phyloP scores from a whole-genome alignment of 352 stramenopile genomes.

The Globisporangium irregulare region DNA sequence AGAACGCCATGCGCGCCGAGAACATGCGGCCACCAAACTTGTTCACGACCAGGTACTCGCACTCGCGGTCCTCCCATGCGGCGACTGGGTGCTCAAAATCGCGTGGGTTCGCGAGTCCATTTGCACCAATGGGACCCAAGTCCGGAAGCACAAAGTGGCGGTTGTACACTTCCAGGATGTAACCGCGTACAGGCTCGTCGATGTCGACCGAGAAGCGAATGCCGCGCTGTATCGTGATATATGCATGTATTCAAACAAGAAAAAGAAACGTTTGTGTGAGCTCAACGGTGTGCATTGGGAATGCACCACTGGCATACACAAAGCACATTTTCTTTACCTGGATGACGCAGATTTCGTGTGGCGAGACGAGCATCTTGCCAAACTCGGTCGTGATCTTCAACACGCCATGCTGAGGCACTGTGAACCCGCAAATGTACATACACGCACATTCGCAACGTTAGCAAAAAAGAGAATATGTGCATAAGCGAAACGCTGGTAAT shows the following conservation, averaged over 20 bases:
- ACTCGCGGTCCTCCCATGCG: conserved; percentile 86
- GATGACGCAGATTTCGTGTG: conserved; percentile 94
- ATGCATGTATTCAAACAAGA: background rate
- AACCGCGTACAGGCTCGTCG: conserved; percentile 86
- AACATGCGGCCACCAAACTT: conserved; percentile 93
- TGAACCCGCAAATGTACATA: background rate
- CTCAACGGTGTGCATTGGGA: background rate
- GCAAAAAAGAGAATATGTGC: background rate
- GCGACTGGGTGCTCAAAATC: conserved; percentile 94
- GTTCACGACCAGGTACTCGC: conserved; percentile 67
- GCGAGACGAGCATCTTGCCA: conserved; percentile 80
- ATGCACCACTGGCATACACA: background rate
- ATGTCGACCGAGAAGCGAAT: conserved; percentile 92
- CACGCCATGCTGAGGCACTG: conserved; percentile 88
- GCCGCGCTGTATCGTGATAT: conserved; percentile 50
- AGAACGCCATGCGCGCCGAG: conserved; percentile 76
- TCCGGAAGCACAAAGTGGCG: conserved; percentile 95
- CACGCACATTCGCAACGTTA: conserved; percentile 1
- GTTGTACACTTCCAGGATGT: conserved; percentile 95
- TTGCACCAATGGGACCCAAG: conserved; percentile 94
- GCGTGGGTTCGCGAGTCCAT: conserved; percentile 94
- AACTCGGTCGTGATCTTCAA: conserved; percentile 94
- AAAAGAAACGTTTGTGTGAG: background rate
- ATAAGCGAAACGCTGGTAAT: background rate
- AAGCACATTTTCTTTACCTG: conserved; percentile 38